Evolutionary conservation across 129 eudicot species (phyloP).

Genomic region (Flaveria bidentis): DNA sequence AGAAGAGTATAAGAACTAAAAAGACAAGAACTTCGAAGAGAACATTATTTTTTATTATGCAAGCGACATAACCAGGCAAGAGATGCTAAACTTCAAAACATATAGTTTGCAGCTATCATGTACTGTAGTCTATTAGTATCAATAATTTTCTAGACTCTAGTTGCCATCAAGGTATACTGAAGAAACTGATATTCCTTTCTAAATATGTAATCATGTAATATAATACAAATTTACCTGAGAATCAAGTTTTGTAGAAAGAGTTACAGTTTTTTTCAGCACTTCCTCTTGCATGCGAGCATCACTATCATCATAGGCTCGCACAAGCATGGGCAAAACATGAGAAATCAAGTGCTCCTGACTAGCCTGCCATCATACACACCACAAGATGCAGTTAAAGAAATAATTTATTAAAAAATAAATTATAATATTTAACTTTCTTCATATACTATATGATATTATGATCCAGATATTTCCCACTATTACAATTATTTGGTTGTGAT

Average conservation of each 20-base stretch:
- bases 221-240: constrained; percentile 56
- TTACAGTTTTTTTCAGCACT: constrained; percentile 74
- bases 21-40: background rate
- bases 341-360: constrained; percentile 72
- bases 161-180: constrained; percentile 11
- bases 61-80: constrained; percentile 10
- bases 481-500: background rate
- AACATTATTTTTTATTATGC: background rate
- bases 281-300: constrained; percentile 99
- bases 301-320: constrained; percentile 93
- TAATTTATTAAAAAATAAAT: background rate
- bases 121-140: background rate
- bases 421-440: background rate
- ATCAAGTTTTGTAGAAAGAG: constrained; percentile 83
- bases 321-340: constrained; percentile 91
- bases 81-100: constrained; percentile 17
- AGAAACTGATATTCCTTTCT: constrained; percentile 18
- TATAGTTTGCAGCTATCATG: constrained; percentile 19
- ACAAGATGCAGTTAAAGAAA: constrained; percentile 13
- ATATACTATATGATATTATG: background rate
- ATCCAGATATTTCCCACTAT: constrained; percentile 2
- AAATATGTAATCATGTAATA: constrained; percentile 5
- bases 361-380: constrained; percentile 53
- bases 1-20: background rate
- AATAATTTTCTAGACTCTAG: background rate